These are phyloP conservation scores for Colletotrichum eremochloae DNA, from an alignment of 2,329 filamentous ascomycete species.

Conservation along the genomic window DNA sequence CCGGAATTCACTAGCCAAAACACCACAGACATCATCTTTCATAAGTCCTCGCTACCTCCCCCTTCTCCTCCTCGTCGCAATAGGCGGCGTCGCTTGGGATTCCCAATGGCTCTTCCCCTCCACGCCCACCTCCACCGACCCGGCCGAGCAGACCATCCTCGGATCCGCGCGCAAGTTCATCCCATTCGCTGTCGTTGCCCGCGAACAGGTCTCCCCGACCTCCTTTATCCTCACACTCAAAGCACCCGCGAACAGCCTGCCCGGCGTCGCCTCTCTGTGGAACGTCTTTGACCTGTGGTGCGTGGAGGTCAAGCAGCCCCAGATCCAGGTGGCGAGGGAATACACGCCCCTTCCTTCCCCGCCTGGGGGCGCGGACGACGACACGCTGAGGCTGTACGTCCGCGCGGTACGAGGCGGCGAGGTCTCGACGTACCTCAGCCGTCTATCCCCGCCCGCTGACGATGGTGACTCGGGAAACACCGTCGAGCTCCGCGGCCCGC, in stretches of 20 bases:
- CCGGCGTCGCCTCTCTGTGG: slow-evolving; percentile 52
- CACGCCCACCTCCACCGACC: slow-evolving; percentile 15
- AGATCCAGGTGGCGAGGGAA: slow-evolving; percentile 89
- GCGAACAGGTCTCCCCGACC: slow-evolving; percentile 74
- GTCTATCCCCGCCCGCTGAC: slow-evolving; percentile 57
- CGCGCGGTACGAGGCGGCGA: slow-evolving; percentile 85
- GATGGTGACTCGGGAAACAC: slow-evolving; percentile 63
- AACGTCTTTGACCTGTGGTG: slow-evolving; percentile 78
- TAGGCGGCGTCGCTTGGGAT: slow-evolving; percentile 34
- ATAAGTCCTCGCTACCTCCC: slow-evolving; percentile 31
- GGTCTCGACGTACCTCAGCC: slow-evolving; percentile 84
- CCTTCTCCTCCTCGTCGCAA: slow-evolving; percentile 29
- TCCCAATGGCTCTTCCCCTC: slow-evolving; percentile 41
- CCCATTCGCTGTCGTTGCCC: slow-evolving; percentile 73
- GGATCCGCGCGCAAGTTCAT: slow-evolving; percentile 71
- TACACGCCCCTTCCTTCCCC: slow-evolving; percentile 87
- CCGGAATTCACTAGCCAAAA: neutral
- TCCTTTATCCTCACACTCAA: slow-evolving; percentile 77
- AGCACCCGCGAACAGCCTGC: slow-evolving; percentile 52
- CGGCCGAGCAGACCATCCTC: slow-evolving; percentile 51
- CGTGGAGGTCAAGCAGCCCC: slow-evolving; percentile 93
- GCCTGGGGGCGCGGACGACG: slow-evolving; percentile 48
- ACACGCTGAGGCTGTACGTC: slow-evolving; percentile 78
- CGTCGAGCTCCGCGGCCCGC: slow-evolving; percentile 84
- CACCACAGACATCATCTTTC: slow-evolving; percentile 7